These are phyloP conservation scores for Boletus smithii DNA, from an alignment of 1,284 basidiomycete genomes.

Conservation along the genomic window DNA sequence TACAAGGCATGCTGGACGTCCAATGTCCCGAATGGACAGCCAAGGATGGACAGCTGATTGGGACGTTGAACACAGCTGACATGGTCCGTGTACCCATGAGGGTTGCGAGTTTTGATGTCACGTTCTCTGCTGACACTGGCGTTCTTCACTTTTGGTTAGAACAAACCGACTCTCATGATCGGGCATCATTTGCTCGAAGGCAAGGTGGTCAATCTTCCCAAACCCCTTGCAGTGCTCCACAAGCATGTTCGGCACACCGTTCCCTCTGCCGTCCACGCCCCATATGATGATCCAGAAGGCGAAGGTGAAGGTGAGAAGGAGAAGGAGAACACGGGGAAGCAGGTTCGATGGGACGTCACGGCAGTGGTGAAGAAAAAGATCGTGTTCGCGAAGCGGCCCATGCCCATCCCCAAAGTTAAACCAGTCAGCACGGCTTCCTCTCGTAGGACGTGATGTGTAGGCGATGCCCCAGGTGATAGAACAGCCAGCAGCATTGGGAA, in stretches of 20 bases:
- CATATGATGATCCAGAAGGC: not conserved
- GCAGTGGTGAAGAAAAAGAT: constrained; percentile 75
- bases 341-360: constrained; percentile 43
- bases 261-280: no score
- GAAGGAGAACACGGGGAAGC: constrained; percentile 7
- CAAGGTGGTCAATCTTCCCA: constrained; percentile 71
- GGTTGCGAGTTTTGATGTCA: not conserved
- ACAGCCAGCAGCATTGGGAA: constrained; percentile 15
- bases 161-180: constrained; percentile 75
- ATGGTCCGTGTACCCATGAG: constrained; percentile 37
- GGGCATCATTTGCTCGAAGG: constrained; percentile 90
- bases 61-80: constrained; percentile 55
- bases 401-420: constrained; percentile 50
- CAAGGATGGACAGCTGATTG: constrained; percentile 60
- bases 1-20: constrained; percentile 70
- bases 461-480: no score
- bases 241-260: constrained; percentile 23
- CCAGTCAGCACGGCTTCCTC: constrained; percentile 21
- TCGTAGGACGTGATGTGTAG: constrained; percentile 5
- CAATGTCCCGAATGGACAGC: constrained; percentile 47
- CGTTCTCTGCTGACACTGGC: constrained; percentile 10
- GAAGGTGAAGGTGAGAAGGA: constrained; percentile 2
- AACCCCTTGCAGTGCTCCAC: constrained; percentile 72
- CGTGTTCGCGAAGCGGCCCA: constrained; percentile 72
- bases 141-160: no score